A percentile compares a stretch with the other conserved stretches of the same genome.
Conservation (phyloP, 2,329 filamentous ascomycete genomes). For the Cytospora schulzeri region DNA sequence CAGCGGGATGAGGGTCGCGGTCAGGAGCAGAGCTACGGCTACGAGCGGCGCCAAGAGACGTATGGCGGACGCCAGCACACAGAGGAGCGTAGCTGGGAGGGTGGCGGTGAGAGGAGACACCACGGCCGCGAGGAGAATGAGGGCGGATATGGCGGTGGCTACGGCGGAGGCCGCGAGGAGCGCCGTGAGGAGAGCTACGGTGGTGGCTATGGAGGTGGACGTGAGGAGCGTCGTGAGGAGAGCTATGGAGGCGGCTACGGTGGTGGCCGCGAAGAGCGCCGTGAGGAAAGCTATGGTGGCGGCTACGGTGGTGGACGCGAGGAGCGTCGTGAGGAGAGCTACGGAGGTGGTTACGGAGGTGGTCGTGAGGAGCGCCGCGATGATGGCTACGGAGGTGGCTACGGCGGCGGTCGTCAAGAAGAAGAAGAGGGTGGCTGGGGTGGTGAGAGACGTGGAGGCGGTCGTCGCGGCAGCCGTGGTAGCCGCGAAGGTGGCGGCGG, state of each 20-base stretch:
- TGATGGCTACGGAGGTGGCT: neutral
- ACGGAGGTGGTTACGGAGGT: slow-evolving; percentile 19
- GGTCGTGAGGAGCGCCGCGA: slow-evolving; percentile 17
- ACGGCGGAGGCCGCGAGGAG: slow-evolving; percentile 28
- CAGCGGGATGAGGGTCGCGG: slow-evolving; percentile 49
- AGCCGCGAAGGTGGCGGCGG: slow-evolving; percentile 25
- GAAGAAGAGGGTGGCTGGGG: slow-evolving; percentile 14
- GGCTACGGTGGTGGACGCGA: slow-evolving; percentile 30
- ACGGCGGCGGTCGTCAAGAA: slow-evolving; percentile 3
- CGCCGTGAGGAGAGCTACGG: slow-evolving; percentile 30
- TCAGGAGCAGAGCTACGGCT: slow-evolving; percentile 52
- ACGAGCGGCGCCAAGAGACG: slow-evolving; percentile 60
- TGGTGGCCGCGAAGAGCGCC: slow-evolving; percentile 32
- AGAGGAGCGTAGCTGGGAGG: slow-evolving; percentile 53
- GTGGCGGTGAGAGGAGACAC: slow-evolving; percentile 30
- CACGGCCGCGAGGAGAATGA: slow-evolving; percentile 28
- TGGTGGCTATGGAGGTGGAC: slow-evolving; percentile 4
- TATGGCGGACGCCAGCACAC: slow-evolving; percentile 60
- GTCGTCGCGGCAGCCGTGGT: slow-evolving; percentile 26
- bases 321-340: slow-evolving; percentile 29
- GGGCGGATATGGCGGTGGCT: slow-evolving; percentile 25
- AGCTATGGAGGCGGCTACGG: slow-evolving; percentile 26
- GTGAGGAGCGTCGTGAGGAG: neutral
- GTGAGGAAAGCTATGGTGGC: slow-evolving; percentile 18
- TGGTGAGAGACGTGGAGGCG: slow-evolving; percentile 29